These are phyloP conservation scores for Alternaria sp. DNA, from an alignment of 2,329 filamentous ascomycete genomes.

Conservation along the genomic window DNA sequence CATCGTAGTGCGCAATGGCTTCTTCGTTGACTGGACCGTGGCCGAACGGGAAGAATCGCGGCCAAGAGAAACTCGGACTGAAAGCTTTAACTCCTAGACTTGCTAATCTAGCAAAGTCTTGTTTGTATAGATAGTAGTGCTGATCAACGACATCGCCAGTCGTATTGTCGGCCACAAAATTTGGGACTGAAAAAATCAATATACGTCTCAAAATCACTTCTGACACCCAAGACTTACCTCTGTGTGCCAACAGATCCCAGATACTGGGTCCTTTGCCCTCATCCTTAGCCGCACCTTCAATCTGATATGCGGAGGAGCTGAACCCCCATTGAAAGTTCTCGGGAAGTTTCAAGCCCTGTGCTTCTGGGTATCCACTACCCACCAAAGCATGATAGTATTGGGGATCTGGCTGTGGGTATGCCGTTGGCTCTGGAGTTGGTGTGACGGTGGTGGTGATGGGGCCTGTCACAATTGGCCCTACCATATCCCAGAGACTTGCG, in stretches of 20 bases:
- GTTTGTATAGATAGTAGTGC: constrained; percentile 56
- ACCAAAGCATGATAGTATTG: constrained; percentile 55
- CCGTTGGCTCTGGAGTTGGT: constrained; percentile 54
- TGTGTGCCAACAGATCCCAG: constrained; percentile 56
- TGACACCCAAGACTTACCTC: constrained; percentile 7
- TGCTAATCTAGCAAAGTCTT: constrained; percentile 52
- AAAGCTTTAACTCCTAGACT: constrained; percentile 41
- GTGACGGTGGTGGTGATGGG: constrained; percentile 54
- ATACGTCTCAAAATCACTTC: too few species aligned
- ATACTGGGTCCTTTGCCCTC: constrained; percentile 55
- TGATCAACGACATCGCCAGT: constrained; percentile 54
- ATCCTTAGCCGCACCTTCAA: constrained; percentile 55
- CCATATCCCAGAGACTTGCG: constrained; percentile 56
- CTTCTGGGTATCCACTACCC: constrained; percentile 43
- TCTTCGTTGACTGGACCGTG: constrained; percentile 48
- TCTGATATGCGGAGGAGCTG: constrained; percentile 53
- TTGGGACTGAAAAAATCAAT: constrained; percentile 32
- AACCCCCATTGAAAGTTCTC: constrained; percentile 55
- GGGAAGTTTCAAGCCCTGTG: constrained; percentile 51
- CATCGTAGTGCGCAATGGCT: constrained; percentile 51
- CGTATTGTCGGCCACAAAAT: constrained; percentile 52
- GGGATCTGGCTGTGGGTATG: constrained; percentile 49
- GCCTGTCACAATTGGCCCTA: constrained; percentile 54
- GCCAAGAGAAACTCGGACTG: constrained; percentile 51
- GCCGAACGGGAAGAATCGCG: constrained; percentile 51